phyloP scores from a whole-genome alignment of 371 early-diverging fungal species.

The Syncephalastrum monosporum region DNA sequence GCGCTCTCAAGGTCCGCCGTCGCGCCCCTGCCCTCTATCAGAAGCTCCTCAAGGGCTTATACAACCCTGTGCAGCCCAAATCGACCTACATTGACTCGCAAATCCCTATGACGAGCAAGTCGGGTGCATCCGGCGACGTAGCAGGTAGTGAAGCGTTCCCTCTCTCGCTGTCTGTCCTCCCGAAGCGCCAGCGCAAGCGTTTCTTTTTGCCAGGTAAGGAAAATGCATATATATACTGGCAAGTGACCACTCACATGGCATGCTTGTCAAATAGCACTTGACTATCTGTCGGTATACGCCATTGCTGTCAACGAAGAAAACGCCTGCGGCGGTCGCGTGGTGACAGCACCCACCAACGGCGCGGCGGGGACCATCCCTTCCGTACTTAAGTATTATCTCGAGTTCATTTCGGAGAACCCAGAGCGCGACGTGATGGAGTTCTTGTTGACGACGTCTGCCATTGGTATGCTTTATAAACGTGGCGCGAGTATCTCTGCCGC shows the following conservation, averaged over 20 bases:
- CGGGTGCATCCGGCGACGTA: conserved; percentile 10
- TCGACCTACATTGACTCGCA: conserved; percentile 27
- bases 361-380: conserved; percentile 92
- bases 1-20: conserved; percentile 79
- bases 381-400: conserved; percentile 92
- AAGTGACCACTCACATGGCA: neutral
- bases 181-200: conserved; percentile 44
- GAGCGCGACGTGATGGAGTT: conserved; percentile 91
- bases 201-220: conserved; percentile 42
- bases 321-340: conserved; percentile 93
- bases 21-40: conserved; percentile 88
- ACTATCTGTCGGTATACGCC: conserved; percentile 92
- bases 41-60: conserved; percentile 81
- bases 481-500: conserved; percentile 94
- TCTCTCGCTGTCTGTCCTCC: conserved; percentile 34
- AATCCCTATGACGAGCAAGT: conserved; percentile 11
- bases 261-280: conserved; percentile 58
- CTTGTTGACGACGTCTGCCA: conserved; percentile 87
- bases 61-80: conserved; percentile 38
- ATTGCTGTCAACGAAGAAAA: conserved; percentile 98
- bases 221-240: neutral
- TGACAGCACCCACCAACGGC: conserved; percentile 93
- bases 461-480: conserved; percentile 96
- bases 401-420: conserved; percentile 87
- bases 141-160: conserved; percentile 19